Base-by-base conservation (phyloP, 2,329 filamentous ascomycete species). In the Trichoderma aggressivum region DNA sequence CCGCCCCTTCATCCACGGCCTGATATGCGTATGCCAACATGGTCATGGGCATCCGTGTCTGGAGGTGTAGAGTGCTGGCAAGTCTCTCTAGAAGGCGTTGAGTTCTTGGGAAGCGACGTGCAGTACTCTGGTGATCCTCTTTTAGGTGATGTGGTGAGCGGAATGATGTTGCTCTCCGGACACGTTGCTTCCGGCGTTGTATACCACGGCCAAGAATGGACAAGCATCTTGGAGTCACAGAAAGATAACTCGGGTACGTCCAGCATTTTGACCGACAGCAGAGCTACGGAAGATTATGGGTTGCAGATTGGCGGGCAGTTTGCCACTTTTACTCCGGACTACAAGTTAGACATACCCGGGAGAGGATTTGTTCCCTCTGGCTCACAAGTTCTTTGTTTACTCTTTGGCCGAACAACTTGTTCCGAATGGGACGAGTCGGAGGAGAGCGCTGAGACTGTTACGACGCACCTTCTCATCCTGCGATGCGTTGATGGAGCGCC, bases 1-100 rank as follows among this genome's bases (percentile, higher is more conserved):
- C 36, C 43, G 12, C 70, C 70, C 3, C 7, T 6, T 1, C 56
- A 26, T 3, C 36, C 53, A 7, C 36, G 59, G 14, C 21, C 43
- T 3, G 50, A 56, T 7, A 18, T 50, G 8, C 43, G 50, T n/a
- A 61, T 71, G 26, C 73, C 73, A 1, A 66, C 70, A 16, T 73
- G 64, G 70, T 73, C 73, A 24, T 73, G 73, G 73, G 73, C 73
- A 10, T 73, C 70, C 26, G 70, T 72, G 7, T 18, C 34, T 7
- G 73, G 73, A 32, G 39, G 32, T 12, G 26, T 71, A 4, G 26
- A 69, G 1, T 71, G 56, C 34, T 71, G 70, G 63, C 34, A 47
- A 3, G 30, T 28, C 7, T 61, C 53, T 26, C 16, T 58, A 7
- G 72, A 71, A 43, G 59, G 24, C 10, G 32, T 70, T 24, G 59